phyloP scores from a whole-genome alignment of 176 grass and related monocot genomes.

The Musa beccarii region DNA sequence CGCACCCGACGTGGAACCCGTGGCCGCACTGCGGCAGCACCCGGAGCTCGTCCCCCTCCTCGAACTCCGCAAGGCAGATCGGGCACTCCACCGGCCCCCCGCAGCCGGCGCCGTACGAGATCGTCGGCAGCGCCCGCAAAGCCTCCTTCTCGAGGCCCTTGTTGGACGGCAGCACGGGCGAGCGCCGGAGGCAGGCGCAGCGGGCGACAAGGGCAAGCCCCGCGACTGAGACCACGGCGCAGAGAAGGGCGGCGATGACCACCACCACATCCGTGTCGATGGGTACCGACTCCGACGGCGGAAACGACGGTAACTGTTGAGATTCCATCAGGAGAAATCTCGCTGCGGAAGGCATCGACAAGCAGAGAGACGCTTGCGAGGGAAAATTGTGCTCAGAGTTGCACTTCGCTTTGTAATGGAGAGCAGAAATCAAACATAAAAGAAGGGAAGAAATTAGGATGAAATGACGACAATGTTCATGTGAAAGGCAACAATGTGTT shows the following conservation, averaged over 20 bases:
- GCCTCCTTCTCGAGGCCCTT: conserved; percentile 3
- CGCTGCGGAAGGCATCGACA: neutral
- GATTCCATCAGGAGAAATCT: neutral
- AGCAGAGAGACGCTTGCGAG: neutral
- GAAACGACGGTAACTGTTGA: neutral
- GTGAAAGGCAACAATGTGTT: too few species aligned
- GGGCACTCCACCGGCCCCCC: neutral
- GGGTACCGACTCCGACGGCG: neutral
- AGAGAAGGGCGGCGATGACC: conserved; percentile 3
- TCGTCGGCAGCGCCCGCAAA: neutral
- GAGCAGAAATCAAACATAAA: neutral
- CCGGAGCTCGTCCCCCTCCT: neutral
- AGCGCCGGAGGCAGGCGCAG: conserved; percentile 2
- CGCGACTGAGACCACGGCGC: conserved; percentile 1
- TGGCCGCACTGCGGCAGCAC: conserved; percentile 9
- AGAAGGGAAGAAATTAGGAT: neutral
- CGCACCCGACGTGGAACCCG: conserved; percentile 4
- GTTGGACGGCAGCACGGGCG: neutral
- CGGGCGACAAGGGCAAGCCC: conserved; percentile 7
- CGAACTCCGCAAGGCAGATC: conserved; percentile 8
- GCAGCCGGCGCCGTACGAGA: neutral
- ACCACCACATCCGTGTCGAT: neutral
- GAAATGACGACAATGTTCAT: neutral
- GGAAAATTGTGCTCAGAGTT: neutral
- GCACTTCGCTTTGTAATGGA: neutral